Evolutionary conservation across 345 rosid species (phyloP).

Genomic region (Linum lewisii): DNA sequence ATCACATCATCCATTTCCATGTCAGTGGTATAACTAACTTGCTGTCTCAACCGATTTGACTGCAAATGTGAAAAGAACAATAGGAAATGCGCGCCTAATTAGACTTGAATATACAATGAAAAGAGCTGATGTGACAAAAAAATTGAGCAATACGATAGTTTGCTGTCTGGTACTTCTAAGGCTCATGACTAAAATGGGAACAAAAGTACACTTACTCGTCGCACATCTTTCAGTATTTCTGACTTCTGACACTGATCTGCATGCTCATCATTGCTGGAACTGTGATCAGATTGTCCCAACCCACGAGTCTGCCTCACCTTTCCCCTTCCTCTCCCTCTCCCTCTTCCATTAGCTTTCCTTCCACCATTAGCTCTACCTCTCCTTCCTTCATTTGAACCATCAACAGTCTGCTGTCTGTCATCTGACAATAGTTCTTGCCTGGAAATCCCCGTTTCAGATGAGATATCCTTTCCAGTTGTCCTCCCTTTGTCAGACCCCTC

Average conservation of each 20-base stretch:
- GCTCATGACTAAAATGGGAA: not conserved
- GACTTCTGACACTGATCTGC: conserved; percentile 21
- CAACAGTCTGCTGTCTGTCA: conserved; percentile 8
- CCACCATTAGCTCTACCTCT: conserved; percentile 27
- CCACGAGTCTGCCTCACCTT: conserved; percentile 20
- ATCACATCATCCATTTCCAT: conserved; percentile 35
- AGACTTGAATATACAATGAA: conserved; percentile 8
- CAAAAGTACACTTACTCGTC: conserved; percentile 44
- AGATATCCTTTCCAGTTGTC: conserved; percentile 18
- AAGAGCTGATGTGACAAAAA: conserved; percentile 1
- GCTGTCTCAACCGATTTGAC: conserved; percentile 61
- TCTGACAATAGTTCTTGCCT: conserved; percentile 10
- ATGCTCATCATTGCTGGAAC: conserved; percentile 26
- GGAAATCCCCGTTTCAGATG: conserved; percentile 16
- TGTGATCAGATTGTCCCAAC: conserved; percentile 35
- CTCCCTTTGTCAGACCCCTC: conserved; percentile 28
- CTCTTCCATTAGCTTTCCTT: conserved; percentile 10
- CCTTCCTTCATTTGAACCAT: conserved; percentile 21
- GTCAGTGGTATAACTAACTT: conserved; percentile 36
- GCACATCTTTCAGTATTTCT: conserved; percentile 28
- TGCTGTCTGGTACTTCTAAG: not conserved
- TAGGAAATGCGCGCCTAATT: not conserved
- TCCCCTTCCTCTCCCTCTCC: conserved; percentile 27
- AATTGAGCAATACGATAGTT: not conserved
- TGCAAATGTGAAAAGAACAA: conserved; percentile 14